These are phyloP conservation scores for Drosera capensis DNA, from an alignment of 148 eudicot species.

Conservation along the genomic window DNA sequence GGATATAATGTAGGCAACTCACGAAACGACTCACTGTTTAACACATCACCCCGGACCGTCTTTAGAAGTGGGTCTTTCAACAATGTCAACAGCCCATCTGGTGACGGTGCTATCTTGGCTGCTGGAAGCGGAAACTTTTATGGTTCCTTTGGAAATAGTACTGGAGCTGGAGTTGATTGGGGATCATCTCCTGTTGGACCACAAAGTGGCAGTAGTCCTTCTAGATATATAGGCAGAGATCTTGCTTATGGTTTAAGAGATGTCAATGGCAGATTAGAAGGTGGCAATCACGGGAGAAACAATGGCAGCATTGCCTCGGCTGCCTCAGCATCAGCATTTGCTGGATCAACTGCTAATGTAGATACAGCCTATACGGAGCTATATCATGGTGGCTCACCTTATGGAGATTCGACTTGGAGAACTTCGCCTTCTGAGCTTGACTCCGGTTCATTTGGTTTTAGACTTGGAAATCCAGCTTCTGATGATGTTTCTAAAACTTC, in stretches of 20 bases:
- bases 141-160: slow-evolving; percentile 36
- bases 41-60: slow-evolving; percentile 32
- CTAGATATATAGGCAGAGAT: slow-evolving; percentile 34
- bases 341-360: slow-evolving; percentile 31
- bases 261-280: slow-evolving; percentile 28
- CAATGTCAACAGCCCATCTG: slow-evolving; percentile 18
- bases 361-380: slow-evolving; percentile 50
- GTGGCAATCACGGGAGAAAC: slow-evolving; percentile 41
- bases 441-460: slow-evolving; percentile 57
- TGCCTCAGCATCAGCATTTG: slow-evolving; percentile 25
- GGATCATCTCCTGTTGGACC: slow-evolving; percentile 23
- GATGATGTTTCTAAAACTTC: slow-evolving; percentile 40
- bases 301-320: slow-evolving; percentile 12
- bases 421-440: slow-evolving; percentile 54
- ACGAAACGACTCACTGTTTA: slow-evolving; percentile 32
- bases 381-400: slow-evolving; percentile 31
- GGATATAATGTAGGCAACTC: slow-evolving; percentile 20
- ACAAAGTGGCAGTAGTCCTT: slow-evolving; percentile 27
- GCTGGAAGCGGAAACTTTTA: slow-evolving; percentile 46
- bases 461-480: slow-evolving; percentile 25
- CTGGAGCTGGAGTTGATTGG: slow-evolving; percentile 52
- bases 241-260: slow-evolving; percentile 45
- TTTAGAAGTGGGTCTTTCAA: slow-evolving; percentile 52
- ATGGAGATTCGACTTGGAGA: slow-evolving; percentile 56
- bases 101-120: slow-evolving; percentile 27